Base-by-base conservation (phyloP, 257 asterid species). In the Prunella vulgaris region DNA sequence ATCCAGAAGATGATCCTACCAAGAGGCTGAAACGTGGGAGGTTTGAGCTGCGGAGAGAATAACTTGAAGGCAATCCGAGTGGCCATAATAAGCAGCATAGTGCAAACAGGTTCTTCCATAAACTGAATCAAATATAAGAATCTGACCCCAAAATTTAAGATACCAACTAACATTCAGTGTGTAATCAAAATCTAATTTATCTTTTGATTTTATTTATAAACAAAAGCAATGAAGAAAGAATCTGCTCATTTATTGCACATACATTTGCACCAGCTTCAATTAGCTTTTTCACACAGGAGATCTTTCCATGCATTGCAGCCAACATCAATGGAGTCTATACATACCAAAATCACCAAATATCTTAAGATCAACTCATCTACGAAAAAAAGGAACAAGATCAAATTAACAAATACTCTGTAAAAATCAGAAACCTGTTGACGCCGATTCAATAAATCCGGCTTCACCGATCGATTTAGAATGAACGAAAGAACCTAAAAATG, bases 231-330 rank as follows among this genome's bases (percentile, higher is more conserved):
- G 2, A 17, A 53, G 2, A 35, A 72, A 3, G 6, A 49, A 7
- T 15, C 4, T 10, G 24, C 7, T 54, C 35, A 63, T n/a, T n/a
- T n/a, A n/a, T n/a, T n/a, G n/a, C n/a, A n/a, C 93, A 72, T 79
- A 90, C 99, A 81, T 90, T 87, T 27, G 97, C 96, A 74, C 97
- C 99, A 12, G 93, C 91, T 85, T 87, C 90, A 46, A 89, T 93
- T 32, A 93, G 93, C 84, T 82, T 88, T 61, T 80, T 70, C 76
- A 87, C 87, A 72, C 97, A 88, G n/a, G 84, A 70, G 80, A 87
- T 75, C 84, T 88, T 90, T 60, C 99, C 99, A 62, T 90, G 94
- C 96, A 93, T 87, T 80, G 99, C 95, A 63, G 99, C 99, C 85
- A 93, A 68, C 97, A 93, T 93, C 84, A 93, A 76, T 54, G 97